phyloP scores from a whole-genome alignment of 2,329 filamentous ascomycete genomes.

The Thielaviopsis populi region DNA sequence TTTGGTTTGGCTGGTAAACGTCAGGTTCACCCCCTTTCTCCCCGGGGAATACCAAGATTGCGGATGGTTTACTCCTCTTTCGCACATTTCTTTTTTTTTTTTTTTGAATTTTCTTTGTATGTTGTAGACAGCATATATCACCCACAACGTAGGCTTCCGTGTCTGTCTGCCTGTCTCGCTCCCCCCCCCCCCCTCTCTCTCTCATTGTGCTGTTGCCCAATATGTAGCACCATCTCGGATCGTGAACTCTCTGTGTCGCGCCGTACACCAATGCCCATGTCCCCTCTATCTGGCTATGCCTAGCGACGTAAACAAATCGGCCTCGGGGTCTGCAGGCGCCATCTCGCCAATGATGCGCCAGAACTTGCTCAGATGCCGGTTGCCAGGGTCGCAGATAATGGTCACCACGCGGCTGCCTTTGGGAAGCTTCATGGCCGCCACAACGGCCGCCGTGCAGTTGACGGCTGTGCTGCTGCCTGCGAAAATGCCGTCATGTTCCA shows the following conservation, averaged over 20 bases:
- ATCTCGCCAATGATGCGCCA: conserved; percentile 59
- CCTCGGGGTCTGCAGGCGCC: conserved; percentile 46
- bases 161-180: neutral
- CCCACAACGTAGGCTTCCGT: neutral
- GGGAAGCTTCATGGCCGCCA: conserved; percentile 48
- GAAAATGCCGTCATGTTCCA: conserved; percentile 91
- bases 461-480: conserved; percentile 91
- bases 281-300: conserved; percentile 25
- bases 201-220: neutral
- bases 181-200: neutral
- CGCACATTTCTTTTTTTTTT: neutral
- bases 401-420: conserved; percentile 57
- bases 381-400: conserved; percentile 72
- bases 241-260: neutral
- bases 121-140: neutral
- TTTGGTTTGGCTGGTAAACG: conserved; percentile 13
- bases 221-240: neutral
- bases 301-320: conserved; percentile 37
- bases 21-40: conserved; percentile 1
- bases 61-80: neutral
- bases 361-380: conserved; percentile 69
- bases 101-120: neutral
- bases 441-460: conserved; percentile 73
- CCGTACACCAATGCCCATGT: too few species aligned
- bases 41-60: conserved; percentile 2